Base-by-base conservation (phyloP, 441 rosid species). In the Macaranga tanarius region DNA sequence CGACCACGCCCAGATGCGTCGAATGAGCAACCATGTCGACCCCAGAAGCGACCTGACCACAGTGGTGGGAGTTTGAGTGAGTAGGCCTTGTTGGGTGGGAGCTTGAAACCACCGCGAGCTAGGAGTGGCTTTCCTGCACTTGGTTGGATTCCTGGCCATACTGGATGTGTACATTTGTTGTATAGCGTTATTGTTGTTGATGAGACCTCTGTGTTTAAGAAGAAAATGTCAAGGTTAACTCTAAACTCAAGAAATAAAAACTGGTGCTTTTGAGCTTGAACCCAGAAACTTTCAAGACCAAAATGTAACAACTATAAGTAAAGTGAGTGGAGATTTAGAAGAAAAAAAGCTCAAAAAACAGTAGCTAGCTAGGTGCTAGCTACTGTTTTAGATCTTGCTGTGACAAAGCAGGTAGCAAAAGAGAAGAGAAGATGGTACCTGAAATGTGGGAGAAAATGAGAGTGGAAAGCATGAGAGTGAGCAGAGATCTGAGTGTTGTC, bases 11-110 rank as follows among this genome's bases (percentile, higher is more conserved):
- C 97, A 0, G 87, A 65, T 25, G 72, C 71, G 76, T 90, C 96
- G 55, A 95, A 95, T 64, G 84, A 65, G 81, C 99, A 95, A 63
- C 94, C 95, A 62, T 92, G 97, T 44, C 97, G 91, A 44, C 97
- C 99, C 97, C 97, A 92, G 82, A 95, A 86, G 15, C 99, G 97
- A 62, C 99, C 97, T 0, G 97, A 90, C 99, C 97, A 95, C 12
- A 92, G 91, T 0, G 95, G 62, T 0, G 97, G 99, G 64, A 95
- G 88, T 3, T 69, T 83, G 31, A 92, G 75, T 55, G 91, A 52
- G 86, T 77, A 78, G 62, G 92, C 89, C 76, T 76, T 87, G 80
- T 85, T 87, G 1, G 90, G 87, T 10, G 81, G 82, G 17, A 92
- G 97, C 79, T 83, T 82, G 81, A 95, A 89, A 5, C 99, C 99